These are phyloP conservation scores for Trametes cubensis DNA, from an alignment of 768 basidiomycete species.

Conservation along the genomic window DNA sequence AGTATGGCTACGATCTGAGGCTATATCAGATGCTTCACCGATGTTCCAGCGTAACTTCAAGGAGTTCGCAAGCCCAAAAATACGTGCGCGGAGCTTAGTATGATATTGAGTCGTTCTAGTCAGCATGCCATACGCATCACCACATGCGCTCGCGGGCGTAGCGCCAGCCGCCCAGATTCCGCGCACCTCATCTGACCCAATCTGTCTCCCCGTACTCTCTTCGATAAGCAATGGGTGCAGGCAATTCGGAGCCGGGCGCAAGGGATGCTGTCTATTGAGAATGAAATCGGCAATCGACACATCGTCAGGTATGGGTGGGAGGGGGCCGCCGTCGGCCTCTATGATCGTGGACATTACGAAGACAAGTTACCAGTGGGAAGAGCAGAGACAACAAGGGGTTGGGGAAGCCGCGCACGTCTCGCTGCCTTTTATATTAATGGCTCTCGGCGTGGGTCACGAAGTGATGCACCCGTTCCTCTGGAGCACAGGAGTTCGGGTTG, in stretches of 20 bases:
- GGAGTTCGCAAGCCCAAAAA: conserved; percentile 43
- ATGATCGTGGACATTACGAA: not conserved
- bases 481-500: no score
- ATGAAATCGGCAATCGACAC: conserved; percentile 43
- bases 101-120: not conserved
- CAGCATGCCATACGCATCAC: not conserved
- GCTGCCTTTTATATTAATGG: no score
- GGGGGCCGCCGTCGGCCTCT: conserved; percentile 10
- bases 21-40: conserved; percentile 30
- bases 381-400: no score
- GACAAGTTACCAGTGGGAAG: no score
- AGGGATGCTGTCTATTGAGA: conserved; percentile 39
- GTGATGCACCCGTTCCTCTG: no score
- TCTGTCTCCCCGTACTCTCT: conserved; percentile 40
- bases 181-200: conserved; percentile 42
- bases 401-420: no score
- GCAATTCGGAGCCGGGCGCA: conserved; percentile 31
- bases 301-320: conserved; percentile 39
- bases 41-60: conserved; percentile 38
- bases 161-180: not conserved
- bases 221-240: conserved; percentile 46
- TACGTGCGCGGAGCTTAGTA: conserved; percentile 39
- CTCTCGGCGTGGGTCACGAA: no score
- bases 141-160: not conserved
- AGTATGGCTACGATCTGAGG: no score